phyloP scores from a whole-genome alignment of 331 rosid species.

The Stylosanthes scabra region DNA sequence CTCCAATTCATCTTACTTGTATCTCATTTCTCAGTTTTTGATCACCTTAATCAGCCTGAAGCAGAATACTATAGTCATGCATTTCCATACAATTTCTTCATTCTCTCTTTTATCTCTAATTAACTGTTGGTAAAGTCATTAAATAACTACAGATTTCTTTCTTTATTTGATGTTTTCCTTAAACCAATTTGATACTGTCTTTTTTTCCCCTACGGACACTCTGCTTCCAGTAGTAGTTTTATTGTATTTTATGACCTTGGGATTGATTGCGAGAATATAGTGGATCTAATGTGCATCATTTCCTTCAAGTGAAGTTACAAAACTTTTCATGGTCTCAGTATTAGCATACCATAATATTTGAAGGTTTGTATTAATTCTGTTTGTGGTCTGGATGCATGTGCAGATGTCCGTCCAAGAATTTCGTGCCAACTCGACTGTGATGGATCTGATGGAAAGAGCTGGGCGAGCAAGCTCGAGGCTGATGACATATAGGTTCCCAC shows the following conservation, averaged over 20 bases:
- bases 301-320: background rate
- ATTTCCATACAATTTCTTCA: too few relatives aligned
- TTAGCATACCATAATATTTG: slow-evolving; percentile 1
- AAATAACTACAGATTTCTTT: background rate
- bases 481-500: slow-evolving; percentile 78
- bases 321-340: background rate
- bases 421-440: slow-evolving; percentile 69
- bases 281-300: background rate
- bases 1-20: too few relatives aligned
- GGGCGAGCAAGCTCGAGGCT: slow-evolving; percentile 74
- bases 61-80: too few relatives aligned
- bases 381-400: slow-evolving; percentile 31
- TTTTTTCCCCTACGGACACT: background rate
- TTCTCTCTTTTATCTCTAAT: too few relatives aligned
- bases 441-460: slow-evolving; percentile 70
- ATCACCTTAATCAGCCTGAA: too few relatives aligned
- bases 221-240: background rate
- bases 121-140: background rate
- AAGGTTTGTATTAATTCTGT: slow-evolving; percentile 11
- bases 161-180: slow-evolving; percentile 7
- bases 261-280: background rate
- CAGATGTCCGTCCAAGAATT: slow-evolving; percentile 99
- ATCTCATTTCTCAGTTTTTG: too few relatives aligned
- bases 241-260: background rate
- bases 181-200: background rate